phyloP scores from a whole-genome alignment of 495 filamentous ascomycete species.

The Penicilliopsis zonata region DNA sequence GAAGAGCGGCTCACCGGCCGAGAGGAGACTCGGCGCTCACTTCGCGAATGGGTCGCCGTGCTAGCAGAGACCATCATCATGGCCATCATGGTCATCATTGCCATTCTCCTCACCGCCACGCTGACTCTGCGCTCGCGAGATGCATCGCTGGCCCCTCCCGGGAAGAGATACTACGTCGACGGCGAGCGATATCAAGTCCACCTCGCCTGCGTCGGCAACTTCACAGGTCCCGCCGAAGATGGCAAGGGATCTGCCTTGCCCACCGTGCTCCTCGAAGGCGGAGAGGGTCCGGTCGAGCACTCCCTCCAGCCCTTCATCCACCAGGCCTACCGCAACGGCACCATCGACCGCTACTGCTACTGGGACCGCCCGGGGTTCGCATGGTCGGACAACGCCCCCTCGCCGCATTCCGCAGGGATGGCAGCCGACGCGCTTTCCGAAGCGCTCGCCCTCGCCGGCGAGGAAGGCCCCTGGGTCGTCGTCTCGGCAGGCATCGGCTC shows the following conservation, averaged over 20 bases:
- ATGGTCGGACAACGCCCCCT: conserved; percentile 90
- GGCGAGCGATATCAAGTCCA: conserved; percentile 75
- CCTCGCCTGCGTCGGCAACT: conserved; percentile 66
- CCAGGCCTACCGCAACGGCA: conserved; percentile 54
- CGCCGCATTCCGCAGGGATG: conserved; percentile 85
- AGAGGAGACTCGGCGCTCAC: conserved; percentile 69
- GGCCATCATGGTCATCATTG: conserved; percentile 48
- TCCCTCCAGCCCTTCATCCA: conserved; percentile 55
- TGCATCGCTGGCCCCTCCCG: conserved; percentile 54
- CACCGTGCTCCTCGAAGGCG: conserved; percentile 76
- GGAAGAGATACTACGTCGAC: conserved; percentile 66
- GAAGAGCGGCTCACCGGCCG: conserved; percentile 87
- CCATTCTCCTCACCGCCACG: conserved; percentile 64
- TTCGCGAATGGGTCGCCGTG: conserved; percentile 78
- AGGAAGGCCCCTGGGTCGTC: conserved; percentile 72
- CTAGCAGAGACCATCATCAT: conserved; percentile 60
- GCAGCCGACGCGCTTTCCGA: conserved; percentile 75
- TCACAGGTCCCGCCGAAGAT: conserved; percentile 32
- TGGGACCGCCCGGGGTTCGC: conserved; percentile 85
- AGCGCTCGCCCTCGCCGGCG: conserved; percentile 65
- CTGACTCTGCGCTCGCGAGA: conserved; percentile 69
- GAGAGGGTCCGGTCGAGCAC: conserved; percentile 64
- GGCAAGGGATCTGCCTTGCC: conserved; percentile 28
- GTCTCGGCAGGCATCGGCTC: conserved; percentile 66
- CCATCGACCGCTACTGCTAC: conserved; percentile 83